Percentiles rank a stretch among this genome's conserved stretches.
These are phyloP conservation scores for Hawksworthiomyces lignivorus DNA, from an alignment of 2,329 filamentous ascomycete species.

Conservation along the genomic window DNA sequence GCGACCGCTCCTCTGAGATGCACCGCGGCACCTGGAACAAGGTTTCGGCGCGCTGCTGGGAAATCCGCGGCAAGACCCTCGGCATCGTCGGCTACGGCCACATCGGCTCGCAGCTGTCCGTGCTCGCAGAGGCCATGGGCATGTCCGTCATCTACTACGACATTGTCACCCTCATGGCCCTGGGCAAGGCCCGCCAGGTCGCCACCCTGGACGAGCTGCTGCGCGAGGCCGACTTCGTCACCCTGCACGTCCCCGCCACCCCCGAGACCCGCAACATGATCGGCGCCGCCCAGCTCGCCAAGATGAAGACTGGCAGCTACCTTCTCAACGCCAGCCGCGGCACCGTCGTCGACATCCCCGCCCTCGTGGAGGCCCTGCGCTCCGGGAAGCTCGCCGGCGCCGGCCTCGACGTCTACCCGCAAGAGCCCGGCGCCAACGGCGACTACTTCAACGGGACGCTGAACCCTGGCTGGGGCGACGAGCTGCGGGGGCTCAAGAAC, in stretches of 20 bases:
- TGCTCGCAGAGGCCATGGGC: constrained; percentile 93
- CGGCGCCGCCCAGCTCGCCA: constrained; percentile 64
- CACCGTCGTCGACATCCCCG: constrained; percentile 87
- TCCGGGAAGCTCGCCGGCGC: constrained; percentile 83
- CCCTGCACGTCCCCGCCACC: constrained; percentile 88
- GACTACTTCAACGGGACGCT: constrained; percentile 85
- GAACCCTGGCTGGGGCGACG: constrained; percentile 70
- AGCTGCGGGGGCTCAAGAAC: constrained; percentile 79
- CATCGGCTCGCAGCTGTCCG: constrained; percentile 91
- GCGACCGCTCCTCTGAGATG: constrained; percentile 89
- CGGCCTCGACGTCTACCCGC: constrained; percentile 92
- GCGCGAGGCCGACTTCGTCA: constrained; percentile 79
- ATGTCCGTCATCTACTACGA: constrained; percentile 99
- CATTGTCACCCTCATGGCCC: constrained; percentile 84
- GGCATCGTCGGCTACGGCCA: constrained; percentile 96
- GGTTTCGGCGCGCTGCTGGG: constrained; percentile 94
- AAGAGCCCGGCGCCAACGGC: constrained; percentile 88
- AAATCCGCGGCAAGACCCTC: constrained; percentile 93
- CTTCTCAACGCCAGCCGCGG: constrained; percentile 94
- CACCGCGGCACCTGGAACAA: constrained; percentile 97
- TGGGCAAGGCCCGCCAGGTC: constrained; percentile 83
- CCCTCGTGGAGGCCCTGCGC: constrained; percentile 80
- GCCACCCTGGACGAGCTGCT: constrained; percentile 69
- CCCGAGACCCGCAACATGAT: constrained; percentile 93
- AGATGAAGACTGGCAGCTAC: constrained; percentile 91